phyloP scores from a whole-genome alignment of 257 asterid species.

The Petunia axillaris region DNA sequence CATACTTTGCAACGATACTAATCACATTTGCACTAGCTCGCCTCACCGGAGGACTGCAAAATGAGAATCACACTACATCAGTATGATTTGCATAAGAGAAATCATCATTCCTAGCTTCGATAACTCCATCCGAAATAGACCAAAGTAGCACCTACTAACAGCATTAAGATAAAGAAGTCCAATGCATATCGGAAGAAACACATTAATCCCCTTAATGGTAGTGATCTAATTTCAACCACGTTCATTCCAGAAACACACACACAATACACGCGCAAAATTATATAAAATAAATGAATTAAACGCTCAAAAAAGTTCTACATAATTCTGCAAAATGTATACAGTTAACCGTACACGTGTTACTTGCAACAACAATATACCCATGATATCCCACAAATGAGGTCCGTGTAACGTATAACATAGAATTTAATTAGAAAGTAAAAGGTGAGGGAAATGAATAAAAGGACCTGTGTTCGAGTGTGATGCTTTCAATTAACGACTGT shows the following conservation, averaged over 20 bases:
- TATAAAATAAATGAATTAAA: background rate
- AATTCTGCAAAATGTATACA: conserved; percentile 5
- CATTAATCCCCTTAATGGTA: background rate
- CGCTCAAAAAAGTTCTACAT: background rate
- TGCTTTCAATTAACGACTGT: conserved; percentile 91
- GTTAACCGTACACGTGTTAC: background rate
- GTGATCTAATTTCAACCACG: background rate
- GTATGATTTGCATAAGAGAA: conserved; percentile 17
- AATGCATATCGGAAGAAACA: background rate
- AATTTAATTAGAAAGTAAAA: background rate
- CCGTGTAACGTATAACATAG: too few relatives aligned
- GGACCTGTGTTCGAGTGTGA: conserved; percentile 93
- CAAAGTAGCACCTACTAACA: background rate
- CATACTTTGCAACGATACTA: conserved; percentile 92
- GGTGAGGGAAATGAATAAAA: background rate
- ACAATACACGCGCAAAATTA: background rate
- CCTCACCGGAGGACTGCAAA: conserved; percentile 88
- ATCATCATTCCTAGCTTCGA: conserved; percentile 24
- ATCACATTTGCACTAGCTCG: conserved; percentile 98
- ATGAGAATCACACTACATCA: conserved; percentile 19
- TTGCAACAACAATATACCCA: too few relatives aligned
- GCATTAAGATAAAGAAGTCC: background rate
- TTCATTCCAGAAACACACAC: background rate
- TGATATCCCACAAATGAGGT: too few relatives aligned
- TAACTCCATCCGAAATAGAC: background rate